phyloP scores from a whole-genome alignment of 176 grass and related monocot genomes.

The Ensete glaucum region DNA sequence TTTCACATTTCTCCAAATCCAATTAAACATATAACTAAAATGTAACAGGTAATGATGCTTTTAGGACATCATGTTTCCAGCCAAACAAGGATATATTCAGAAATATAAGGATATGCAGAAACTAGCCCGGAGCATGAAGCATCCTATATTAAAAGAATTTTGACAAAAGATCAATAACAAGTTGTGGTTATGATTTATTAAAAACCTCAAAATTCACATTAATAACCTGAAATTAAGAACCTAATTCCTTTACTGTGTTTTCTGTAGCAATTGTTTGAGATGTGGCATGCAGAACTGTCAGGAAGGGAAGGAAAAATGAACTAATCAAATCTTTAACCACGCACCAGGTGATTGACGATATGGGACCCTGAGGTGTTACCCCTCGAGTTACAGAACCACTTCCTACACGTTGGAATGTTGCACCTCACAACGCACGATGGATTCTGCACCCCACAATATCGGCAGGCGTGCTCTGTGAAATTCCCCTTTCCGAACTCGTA shows the following conservation, averaged over 20 bases:
- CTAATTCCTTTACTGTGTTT: too few species aligned
- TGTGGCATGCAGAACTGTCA: neutral
- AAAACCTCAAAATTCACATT: too few species aligned
- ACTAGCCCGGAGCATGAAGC: neutral
- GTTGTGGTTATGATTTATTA: too few species aligned
- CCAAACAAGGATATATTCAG: neutral
- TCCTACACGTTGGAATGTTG: slow-evolving; percentile 87
- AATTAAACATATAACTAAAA: neutral
- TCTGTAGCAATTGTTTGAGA: neutral
- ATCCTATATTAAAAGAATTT: too few species aligned
- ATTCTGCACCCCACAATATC: slow-evolving; percentile 92
- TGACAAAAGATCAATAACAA: too few species aligned
- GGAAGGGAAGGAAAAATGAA: neutral
- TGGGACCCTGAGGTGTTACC: slow-evolving; percentile 97
- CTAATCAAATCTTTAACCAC: neutral
- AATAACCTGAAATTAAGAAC: too few species aligned
- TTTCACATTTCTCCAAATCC: neutral
- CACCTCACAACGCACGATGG: slow-evolving; percentile 84
- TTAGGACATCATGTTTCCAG: neutral
- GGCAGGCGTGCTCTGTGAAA: slow-evolving; percentile 90
- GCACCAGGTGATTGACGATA: slow-evolving; percentile 94
- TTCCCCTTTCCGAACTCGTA: slow-evolving; percentile 85
- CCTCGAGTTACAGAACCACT: slow-evolving; percentile 99
- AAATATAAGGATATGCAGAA: neutral
- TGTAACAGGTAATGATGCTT: neutral